A percentile compares a stretch with the other conserved stretches of the same genome.
Evolutionary conservation across 805 yeast species (phyloP).

Genomic region (Ogataea ganodermae): DNA sequence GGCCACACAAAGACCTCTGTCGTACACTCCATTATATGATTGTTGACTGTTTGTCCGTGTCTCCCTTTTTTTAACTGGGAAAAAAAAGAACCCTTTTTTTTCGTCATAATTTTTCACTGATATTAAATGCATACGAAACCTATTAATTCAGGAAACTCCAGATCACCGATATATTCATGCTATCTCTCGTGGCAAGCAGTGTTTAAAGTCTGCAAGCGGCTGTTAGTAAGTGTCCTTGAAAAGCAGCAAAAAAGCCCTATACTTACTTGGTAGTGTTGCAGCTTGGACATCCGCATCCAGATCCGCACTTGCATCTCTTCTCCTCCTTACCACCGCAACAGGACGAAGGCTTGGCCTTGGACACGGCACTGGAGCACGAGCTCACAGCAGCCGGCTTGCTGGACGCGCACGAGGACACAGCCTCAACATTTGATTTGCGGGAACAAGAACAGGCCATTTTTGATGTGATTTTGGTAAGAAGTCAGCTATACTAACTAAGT

Average conservation of each 20-base stretch:
- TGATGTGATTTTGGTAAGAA: not conserved
- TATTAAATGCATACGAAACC: not conserved
- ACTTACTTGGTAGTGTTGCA: constrained; percentile 39
- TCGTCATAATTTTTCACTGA: not conserved
- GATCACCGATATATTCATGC: not conserved
- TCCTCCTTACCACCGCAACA: constrained; percentile 31
- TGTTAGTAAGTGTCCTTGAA: not conserved
- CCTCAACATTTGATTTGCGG: constrained; percentile 1
- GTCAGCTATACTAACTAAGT: not conserved
- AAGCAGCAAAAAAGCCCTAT: not conserved
- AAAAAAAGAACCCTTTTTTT: not conserved
- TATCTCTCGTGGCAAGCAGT: not conserved
- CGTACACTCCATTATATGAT: no score
- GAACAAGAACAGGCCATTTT: constrained; percentile 32
- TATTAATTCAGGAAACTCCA: not conserved
- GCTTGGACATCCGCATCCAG: constrained; percentile 38
- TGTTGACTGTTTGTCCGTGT: no score
- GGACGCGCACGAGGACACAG: constrained; percentile 4
- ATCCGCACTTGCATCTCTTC: constrained; percentile 36
- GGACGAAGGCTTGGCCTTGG: constrained; percentile 14
- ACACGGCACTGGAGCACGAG: not conserved
- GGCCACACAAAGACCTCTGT: not conserved
- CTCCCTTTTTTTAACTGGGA: not conserved
- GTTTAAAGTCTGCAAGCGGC: constrained; percentile 6
- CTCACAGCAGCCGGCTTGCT: constrained; percentile 1